phyloP scores from a whole-genome alignment of 495 filamentous ascomycete genomes.

The Lentithecium fluviatile region DNA sequence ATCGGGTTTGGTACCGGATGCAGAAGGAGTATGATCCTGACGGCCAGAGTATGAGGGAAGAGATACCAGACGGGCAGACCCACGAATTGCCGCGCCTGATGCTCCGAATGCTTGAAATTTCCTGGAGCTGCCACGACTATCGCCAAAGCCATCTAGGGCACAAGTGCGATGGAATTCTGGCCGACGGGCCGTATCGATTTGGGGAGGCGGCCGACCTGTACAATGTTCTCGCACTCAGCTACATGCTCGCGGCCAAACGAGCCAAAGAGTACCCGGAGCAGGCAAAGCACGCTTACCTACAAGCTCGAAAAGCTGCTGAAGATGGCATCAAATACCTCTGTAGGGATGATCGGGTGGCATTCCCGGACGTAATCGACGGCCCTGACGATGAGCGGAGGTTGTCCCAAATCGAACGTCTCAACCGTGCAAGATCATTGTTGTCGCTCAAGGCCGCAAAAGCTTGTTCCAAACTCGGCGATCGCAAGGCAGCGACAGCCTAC shows the following conservation, averaged over 20 bases:
- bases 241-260: not conserved
- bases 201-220: not conserved
- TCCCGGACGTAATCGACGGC: not conserved
- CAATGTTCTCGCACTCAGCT: not conserved
- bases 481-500: not conserved
- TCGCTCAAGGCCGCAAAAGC: slow-evolving; percentile 7
- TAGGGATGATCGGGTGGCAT: not conserved
- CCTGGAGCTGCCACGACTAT: slow-evolving; percentile 12
- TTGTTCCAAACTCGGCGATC: slow-evolving; percentile 4
- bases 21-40: not conserved
- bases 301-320: slow-evolving; percentile 2
- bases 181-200: not conserved
- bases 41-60: not conserved
- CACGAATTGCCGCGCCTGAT: not conserved
- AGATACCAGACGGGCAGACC: not conserved
- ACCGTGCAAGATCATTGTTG: not conserved
- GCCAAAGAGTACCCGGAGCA: not conserved
- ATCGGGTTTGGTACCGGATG: not conserved
- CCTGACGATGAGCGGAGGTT: not conserved
- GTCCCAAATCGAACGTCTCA: not conserved
- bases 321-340: not conserved
- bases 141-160: not conserved
- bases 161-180: not conserved
- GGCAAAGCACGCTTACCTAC: not conserved
- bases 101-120: slow-evolving; percentile 4